These are phyloP conservation scores for Xylaria scruposa DNA, from an alignment of 495 filamentous ascomycete species.

Conservation along the genomic window DNA sequence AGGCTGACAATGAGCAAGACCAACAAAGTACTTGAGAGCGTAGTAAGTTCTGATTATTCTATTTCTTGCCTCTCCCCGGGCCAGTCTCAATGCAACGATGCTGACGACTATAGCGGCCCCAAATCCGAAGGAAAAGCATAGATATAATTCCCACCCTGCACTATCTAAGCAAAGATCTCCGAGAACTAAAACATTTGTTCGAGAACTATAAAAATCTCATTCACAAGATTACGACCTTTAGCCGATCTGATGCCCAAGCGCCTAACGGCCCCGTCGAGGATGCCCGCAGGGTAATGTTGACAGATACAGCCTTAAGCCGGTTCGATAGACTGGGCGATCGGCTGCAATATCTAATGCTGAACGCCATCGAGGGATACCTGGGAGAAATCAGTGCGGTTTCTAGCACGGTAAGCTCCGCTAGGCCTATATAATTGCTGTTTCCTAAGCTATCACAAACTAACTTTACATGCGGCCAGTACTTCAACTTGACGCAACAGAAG, in stretches of 20 bases:
- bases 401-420: constrained; percentile 54
- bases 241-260: constrained; percentile 43
- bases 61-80: too few relatives aligned
- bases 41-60: constrained; percentile 32
- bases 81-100: not conserved
- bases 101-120: constrained; percentile 34
- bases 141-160: constrained; percentile 51
- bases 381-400: constrained; percentile 80
- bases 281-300: constrained; percentile 62
- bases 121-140: constrained; percentile 39
- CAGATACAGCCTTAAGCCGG: constrained; percentile 68
- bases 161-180: constrained; percentile 71
- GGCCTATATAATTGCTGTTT: not conserved
- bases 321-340: constrained; percentile 80
- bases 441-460: constrained; percentile 2
- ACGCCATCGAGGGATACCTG: constrained; percentile 79
- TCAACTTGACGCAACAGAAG: constrained; percentile 86
- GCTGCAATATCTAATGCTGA: constrained; percentile 79
- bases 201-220: constrained; percentile 81
- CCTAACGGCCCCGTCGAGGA: constrained; percentile 29
- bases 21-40: constrained; percentile 37
- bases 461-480: constrained; percentile 62
- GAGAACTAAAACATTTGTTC: constrained; percentile 79
- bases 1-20: constrained; percentile 33
- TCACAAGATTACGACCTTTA: constrained; percentile 56